Base-by-base conservation (phyloP, 768 basidiomycete species). In the Boletus fagicola region DNA sequence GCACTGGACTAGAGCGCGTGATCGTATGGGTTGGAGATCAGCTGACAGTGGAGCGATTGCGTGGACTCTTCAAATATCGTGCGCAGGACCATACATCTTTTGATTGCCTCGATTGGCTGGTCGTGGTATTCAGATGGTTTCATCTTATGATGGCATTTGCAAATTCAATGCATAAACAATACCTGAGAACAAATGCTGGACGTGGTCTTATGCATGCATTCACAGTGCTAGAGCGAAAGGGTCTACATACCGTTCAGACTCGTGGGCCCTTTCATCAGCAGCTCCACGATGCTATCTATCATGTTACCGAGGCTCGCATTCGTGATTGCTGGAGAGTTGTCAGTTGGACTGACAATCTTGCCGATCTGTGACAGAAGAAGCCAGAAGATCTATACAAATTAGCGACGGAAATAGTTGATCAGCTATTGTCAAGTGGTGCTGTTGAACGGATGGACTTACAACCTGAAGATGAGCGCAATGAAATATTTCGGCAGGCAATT, bases 1-100 rank as follows among this genome's bases (percentile, higher is more conserved):
- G 63, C 24, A 59, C 55, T 0, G 65, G 64, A 18, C 13, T 52
- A 0, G 51, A 74, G 13, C 47, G 57, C 8, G 28, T 78, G 1
- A 54, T 79, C 11, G 58, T 64, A 1, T 77, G 72, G 72, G 52
- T 70, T 36, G 69, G 75, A 0, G 76, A 75, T 58, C 74, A 77
- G 56, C 67, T 81, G 16, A 81, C 76, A 0, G 64, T 72, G 0
- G 72, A 71, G 7, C 66, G 73, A 1, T 61, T 75, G 1, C 26
- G 71, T 9, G 74, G 74, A 0, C 65, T 81, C 26, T 75, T 66
- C 49, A 66, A 67, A 15, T 77, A 65, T 46, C 2, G 5, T 13
- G 42, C 22, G 10, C 42, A 24, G 5, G 42, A 43, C 22, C 36
- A 38, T 3, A 38, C 36, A 38, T 16, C 36, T 38, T 38, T 38